Evolutionary conservation across 1,284 basidiomycete genomes (phyloP), one percentile per base, ranked within the genome.

Genomic region (Cryptococcus amylolentus): DNA sequence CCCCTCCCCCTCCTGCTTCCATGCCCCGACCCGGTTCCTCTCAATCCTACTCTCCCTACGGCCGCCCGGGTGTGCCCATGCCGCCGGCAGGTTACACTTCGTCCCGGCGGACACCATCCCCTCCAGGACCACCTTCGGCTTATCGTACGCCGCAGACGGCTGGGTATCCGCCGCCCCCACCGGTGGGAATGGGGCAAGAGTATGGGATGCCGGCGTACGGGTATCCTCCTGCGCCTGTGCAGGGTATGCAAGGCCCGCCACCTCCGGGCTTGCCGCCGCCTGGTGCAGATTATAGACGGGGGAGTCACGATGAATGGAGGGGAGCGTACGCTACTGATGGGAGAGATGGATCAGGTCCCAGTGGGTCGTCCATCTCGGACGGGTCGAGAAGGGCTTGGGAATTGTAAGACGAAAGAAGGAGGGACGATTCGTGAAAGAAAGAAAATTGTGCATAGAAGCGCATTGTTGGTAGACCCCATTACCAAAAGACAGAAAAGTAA

Each of bases 141-240:
- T 61, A 61, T 37, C 55, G 59, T 12, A 52, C 56, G 16, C 56
- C 59, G 7, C 56, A 57, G 44, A 52, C 52, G 7, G 45, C 55
- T 3, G 52, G 39, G 37, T 61, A 61, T 47, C 54, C 58, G 0
- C 18, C 51, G 46, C 31, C 31, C 7, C 31, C 31, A 10, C 31
- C 6, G 10, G 31, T 35, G 31, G 31, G 31, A 8, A 35, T 35
- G 31, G 31, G 31, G 9, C 40, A 28, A 8, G 58, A 60, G 13
- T 60, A 60, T 45, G 39, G 51, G 10, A 41, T 47, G 31, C 52
- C 18, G 37, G 35, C 38, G 31, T 35, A 35, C 44, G 58, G 55
- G 4, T 60, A 54, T 41, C 55, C 57, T 39, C 44, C 23, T 23
- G 23, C 52, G 9, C 57, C 56, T 16, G 47, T 47, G 13, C 50